Percentiles rank a stretch among this genome's conserved stretches.
phyloP scores from a whole-genome alignment of 225 moss, liverwort and hornwort species.

The Neckera pumila region DNA sequence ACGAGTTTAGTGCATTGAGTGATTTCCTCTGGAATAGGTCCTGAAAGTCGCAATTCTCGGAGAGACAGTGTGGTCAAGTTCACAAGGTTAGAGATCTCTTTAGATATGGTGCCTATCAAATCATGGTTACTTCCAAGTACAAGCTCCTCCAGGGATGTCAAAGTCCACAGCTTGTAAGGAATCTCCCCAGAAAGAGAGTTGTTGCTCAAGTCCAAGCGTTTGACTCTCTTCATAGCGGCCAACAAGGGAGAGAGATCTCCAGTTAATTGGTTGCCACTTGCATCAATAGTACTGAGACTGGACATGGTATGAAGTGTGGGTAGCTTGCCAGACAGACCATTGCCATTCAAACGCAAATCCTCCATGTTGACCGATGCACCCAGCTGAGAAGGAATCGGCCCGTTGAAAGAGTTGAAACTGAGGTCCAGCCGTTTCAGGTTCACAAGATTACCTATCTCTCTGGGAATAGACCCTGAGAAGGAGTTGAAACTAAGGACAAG shows the following conservation, averaged over 20 bases:
- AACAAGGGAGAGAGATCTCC: slow-evolving; percentile 40
- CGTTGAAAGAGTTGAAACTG: slow-evolving; percentile 45
- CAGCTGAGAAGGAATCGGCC: slow-evolving; percentile 26
- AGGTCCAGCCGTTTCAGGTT: slow-evolving; percentile 40
- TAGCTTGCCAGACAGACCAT: slow-evolving; percentile 20
- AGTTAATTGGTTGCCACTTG: slow-evolving; percentile 32
- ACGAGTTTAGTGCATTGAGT: slow-evolving; percentile 28
- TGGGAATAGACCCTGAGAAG: slow-evolving; percentile 48
- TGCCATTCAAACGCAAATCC: slow-evolving; percentile 24
- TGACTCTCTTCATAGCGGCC: slow-evolving; percentile 23
- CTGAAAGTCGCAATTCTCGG: slow-evolving; percentile 24
- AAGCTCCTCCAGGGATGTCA: slow-evolving; percentile 41
- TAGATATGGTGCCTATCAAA: slow-evolving; percentile 32
- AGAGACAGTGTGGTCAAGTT: slow-evolving; percentile 46
- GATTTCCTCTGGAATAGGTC: slow-evolving; percentile 52
- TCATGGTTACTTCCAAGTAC: slow-evolving; percentile 35
- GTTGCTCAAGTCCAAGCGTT: slow-evolving; percentile 54
- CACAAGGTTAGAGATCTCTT: slow-evolving; percentile 44
- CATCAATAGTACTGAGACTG: slow-evolving; percentile 10
- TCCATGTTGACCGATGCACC: slow-evolving; percentile 14
- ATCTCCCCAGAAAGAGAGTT: slow-evolving; percentile 54
- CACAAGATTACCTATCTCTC: slow-evolving; percentile 32
- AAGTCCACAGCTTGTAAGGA: slow-evolving; percentile 38
- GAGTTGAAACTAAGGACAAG: slow-evolving; percentile 47
- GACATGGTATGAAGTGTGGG: slow-evolving; percentile 10